A percentile compares a stretch with the other conserved stretches of the same genome.
phyloP scores from a whole-genome alignment of 75 land plant species.

The Azolla pinnata region DNA sequence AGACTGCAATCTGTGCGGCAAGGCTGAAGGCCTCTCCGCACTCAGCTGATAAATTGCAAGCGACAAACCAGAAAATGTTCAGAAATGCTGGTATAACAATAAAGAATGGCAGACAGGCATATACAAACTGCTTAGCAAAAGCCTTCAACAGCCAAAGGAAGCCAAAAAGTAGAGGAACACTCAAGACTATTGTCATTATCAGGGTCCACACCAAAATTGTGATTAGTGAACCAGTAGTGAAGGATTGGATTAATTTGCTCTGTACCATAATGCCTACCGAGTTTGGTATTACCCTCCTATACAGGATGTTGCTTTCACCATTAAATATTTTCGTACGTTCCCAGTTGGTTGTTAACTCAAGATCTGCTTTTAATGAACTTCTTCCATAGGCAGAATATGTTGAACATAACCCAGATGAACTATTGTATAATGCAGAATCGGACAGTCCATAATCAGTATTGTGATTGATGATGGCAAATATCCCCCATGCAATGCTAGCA shows the following conservation, averaged over 20 bases:
- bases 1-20: constrained; percentile 44
- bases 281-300: too few species aligned
- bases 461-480: constrained; percentile 42
- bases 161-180: constrained; percentile 41
- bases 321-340: too few species aligned
- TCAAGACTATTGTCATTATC: constrained; percentile 48
- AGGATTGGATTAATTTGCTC: constrained; percentile 6
- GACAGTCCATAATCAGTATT: constrained; percentile 32
- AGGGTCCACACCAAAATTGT: constrained; percentile 39
- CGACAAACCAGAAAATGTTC: constrained; percentile 82
- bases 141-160: constrained; percentile 48
- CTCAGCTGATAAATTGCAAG: constrained; percentile 38
- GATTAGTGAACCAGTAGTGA: not conserved
- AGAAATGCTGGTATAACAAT: constrained; percentile 52
- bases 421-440: constrained; percentile 33
- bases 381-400: constrained; percentile 1
- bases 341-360: too few species aligned
- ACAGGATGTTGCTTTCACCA: too few species aligned
- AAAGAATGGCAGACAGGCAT: constrained; percentile 68
- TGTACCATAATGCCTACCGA: too few species aligned
- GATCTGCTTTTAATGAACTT: not conserved
- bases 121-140: constrained; percentile 74
- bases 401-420: constrained; percentile 29
- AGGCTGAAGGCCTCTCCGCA: constrained; percentile 56
- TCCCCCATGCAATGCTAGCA: constrained; percentile 56